Evolutionary conservation across 805 yeast species (phyloP).

Genomic region (Wickerhamomyces kurtzmanii): DNA sequence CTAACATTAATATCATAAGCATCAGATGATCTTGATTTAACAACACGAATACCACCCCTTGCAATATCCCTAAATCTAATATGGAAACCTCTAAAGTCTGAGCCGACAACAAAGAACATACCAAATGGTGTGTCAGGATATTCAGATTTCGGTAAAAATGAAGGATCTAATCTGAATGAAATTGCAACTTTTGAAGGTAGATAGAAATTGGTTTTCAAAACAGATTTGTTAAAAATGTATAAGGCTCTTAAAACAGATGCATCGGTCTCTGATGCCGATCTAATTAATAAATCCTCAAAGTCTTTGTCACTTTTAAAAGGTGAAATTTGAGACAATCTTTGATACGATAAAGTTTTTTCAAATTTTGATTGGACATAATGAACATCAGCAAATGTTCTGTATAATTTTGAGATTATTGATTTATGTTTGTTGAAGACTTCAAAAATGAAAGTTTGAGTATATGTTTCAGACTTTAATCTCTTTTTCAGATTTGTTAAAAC

Average conservation of each 20-base stretch:
- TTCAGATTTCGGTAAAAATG: constrained; percentile 74
- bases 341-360: constrained; percentile 78
- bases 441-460: constrained; percentile 73
- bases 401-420: constrained; percentile 69
- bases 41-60: constrained; percentile 96
- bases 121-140: constrained; percentile 93
- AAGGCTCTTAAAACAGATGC: constrained; percentile 74
- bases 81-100: constrained; percentile 96
- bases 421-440: constrained; percentile 66
- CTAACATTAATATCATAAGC: constrained; percentile 79
- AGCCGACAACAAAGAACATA: constrained; percentile 91
- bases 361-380: constrained; percentile 69
- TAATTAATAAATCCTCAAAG: constrained; percentile 55
- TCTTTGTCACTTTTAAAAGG: constrained; percentile 70
- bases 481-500: constrained; percentile 73
- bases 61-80: constrained; percentile 95
- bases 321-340: constrained; percentile 69
- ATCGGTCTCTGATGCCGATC: constrained; percentile 69
- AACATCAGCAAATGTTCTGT: constrained; percentile 83
- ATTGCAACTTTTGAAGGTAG: constrained; percentile 91
- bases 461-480: constrained; percentile 87
- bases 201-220: constrained; percentile 90
- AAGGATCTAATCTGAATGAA: constrained; percentile 83
- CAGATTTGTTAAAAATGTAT: constrained; percentile 73
- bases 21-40: constrained; percentile 76